phyloP scores from a whole-genome alignment of 2,329 filamentous ascomycete species.

The Diaporthe batatas region DNA sequence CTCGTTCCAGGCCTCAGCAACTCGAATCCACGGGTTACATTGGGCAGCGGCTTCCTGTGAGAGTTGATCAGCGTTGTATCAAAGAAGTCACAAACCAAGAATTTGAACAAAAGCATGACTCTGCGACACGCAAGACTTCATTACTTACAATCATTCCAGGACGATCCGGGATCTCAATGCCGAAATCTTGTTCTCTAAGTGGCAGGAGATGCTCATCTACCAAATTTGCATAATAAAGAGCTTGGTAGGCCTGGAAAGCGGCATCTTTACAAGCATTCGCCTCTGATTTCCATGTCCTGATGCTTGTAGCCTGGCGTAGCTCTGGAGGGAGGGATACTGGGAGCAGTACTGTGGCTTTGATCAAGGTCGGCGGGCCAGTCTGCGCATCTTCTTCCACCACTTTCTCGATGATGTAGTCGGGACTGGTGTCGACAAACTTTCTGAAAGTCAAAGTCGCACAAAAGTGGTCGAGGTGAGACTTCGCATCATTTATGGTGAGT shows the following conservation, averaged over 20 bases:
- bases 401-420: conserved; percentile 74
- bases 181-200: conserved; percentile 57
- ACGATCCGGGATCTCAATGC: conserved; percentile 55
- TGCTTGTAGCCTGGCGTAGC: conserved; percentile 67
- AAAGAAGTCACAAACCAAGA: neutral
- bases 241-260: conserved; percentile 82
- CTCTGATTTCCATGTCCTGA: conserved; percentile 75
- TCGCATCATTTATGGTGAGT: conserved; percentile 80
- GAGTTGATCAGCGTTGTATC: neutral
- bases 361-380: conserved; percentile 42
- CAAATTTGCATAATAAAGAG: conserved; percentile 77
- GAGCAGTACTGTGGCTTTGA: conserved; percentile 75
- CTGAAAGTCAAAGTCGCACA: conserved; percentile 72
- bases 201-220: conserved; percentile 86
- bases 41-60: conserved; percentile 50
- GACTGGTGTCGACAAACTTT: conserved; percentile 73
- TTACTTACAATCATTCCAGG: conserved; percentile 48
- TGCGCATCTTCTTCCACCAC: conserved; percentile 47
- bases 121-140: neutral
- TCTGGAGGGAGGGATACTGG: conserved; percentile 77
- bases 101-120: neutral
- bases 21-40: conserved; percentile 61
- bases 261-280: conserved; percentile 83
- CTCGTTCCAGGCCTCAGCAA: conserved; percentile 60
- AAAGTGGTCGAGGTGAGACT: conserved; percentile 85